Conservation (phyloP, 2,329 filamentous ascomycete genomes). For the Colletotrichum incanum region DNA sequence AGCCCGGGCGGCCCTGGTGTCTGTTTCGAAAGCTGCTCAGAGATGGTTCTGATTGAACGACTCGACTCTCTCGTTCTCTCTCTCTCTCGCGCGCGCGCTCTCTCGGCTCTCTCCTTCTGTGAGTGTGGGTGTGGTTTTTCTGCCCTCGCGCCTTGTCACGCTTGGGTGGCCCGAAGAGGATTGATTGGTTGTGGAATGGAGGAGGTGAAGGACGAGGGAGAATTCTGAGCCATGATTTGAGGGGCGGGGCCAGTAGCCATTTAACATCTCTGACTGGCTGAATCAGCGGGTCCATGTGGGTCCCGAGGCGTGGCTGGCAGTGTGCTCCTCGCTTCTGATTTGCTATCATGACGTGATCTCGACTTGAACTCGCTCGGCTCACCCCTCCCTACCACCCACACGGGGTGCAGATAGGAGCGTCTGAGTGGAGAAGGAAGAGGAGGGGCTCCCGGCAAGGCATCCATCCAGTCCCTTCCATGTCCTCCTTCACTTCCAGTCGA, state of each 20-base stretch:
- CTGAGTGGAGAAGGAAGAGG: not conserved
- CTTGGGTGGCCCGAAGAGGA: constrained; percentile 57
- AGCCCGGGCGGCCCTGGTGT: constrained; percentile 33
- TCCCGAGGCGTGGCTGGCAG: constrained; percentile 38
- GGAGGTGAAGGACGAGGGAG: constrained; percentile 59
- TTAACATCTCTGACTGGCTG: constrained; percentile 67
- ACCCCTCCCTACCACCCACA: not conserved
- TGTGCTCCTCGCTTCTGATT: constrained; percentile 38
- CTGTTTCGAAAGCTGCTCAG: constrained; percentile 36
- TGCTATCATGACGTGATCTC: constrained; percentile 45
- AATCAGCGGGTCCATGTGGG: constrained; percentile 59
- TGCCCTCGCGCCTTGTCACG: constrained; percentile 44
- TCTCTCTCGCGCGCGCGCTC: constrained; percentile 17
- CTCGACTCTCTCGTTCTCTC: constrained; percentile 41
- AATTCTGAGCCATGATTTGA: constrained; percentile 69
- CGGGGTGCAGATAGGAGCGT: not conserved
- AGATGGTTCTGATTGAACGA: constrained; percentile 52
- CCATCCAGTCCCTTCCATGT: not conserved
- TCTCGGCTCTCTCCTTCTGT: constrained; percentile 44
- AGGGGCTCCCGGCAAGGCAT: constrained; percentile 6
- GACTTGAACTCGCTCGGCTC: not conserved
- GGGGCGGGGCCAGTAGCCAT: constrained; percentile 60
- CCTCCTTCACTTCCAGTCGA: constrained; percentile 3
- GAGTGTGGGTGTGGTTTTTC: constrained; percentile 16
- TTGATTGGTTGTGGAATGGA: constrained; percentile 67